phyloP scores from a whole-genome alignment of 352 stramenopile genomes.

The Aphanomyces euteiches region DNA sequence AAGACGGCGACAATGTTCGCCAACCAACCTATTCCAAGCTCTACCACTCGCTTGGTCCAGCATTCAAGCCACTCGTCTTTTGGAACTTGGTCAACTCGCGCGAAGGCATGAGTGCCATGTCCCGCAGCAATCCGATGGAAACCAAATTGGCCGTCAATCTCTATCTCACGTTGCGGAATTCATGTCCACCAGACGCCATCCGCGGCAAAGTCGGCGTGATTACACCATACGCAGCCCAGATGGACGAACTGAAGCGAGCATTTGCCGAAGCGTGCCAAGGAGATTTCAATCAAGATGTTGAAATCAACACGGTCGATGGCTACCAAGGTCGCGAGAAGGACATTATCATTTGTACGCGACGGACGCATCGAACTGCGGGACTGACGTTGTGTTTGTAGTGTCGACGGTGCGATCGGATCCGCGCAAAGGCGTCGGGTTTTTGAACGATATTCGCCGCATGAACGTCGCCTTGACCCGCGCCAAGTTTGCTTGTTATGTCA shows the following conservation, averaged over 20 bases:
- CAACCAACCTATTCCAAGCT: constrained; percentile 56
- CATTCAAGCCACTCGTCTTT: constrained; percentile 80
- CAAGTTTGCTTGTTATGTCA: constrained; percentile 86
- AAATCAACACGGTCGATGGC: constrained; percentile 50
- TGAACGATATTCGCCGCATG: constrained; percentile 87
- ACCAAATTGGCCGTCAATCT: constrained; percentile 81
- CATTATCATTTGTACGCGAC: constrained; percentile 83
- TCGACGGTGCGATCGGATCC: constrained; percentile 83
- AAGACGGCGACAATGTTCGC: constrained; percentile 80
- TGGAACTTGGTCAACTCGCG: constrained; percentile 80
- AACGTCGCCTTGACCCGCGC: constrained; percentile 85
- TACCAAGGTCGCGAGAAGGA: constrained; percentile 64
- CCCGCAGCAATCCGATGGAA: constrained; percentile 73
- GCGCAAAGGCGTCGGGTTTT: constrained; percentile 75
- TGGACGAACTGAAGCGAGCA: constrained; percentile 69
- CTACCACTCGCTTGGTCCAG: constrained; percentile 70
- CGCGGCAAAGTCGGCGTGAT: constrained; percentile 85
- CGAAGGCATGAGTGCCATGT: constrained; percentile 64
- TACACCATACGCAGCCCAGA: constrained; percentile 87
- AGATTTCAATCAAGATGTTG: constrained; percentile 67
- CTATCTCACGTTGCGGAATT: constrained; percentile 83
- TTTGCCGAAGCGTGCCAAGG: constrained; percentile 53
- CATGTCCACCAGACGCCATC: constrained; percentile 68
- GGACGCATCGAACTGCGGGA: neutral
- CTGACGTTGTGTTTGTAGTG: constrained; percentile 40